These are phyloP conservation scores for Melampsora larici-populina DNA, from an alignment of 1,284 basidiomycete genomes.

Conservation along the genomic window DNA sequence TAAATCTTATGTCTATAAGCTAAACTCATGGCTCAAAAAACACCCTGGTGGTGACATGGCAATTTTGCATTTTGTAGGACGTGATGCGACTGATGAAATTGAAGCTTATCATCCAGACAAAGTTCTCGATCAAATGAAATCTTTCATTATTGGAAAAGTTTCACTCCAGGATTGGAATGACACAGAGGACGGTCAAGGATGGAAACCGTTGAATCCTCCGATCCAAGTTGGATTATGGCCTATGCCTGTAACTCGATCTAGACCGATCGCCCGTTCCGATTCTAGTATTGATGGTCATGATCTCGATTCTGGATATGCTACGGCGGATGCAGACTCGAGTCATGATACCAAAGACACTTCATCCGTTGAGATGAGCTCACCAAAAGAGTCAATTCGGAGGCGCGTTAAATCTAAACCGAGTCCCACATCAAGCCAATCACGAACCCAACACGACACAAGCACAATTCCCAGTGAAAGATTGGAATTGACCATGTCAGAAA, in stretches of 20 bases:
- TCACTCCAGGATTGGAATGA: constrained; percentile 57
- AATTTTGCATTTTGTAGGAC: no score
- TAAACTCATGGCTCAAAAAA: constrained; percentile 73
- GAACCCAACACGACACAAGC: neutral
- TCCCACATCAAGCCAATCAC: neutral
- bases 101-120: no score
- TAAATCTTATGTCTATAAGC: no score
- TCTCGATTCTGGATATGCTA: neutral
- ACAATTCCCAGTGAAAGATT: no score
- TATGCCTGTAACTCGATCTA: constrained; percentile 42
- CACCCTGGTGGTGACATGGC: constrained; percentile 89
- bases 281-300: no score
- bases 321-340: neutral
- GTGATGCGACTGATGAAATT: constrained; percentile 93
- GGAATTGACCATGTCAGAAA: constrained; percentile 23
- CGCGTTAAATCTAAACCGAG: neutral
- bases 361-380: neutral
- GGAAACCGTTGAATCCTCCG: constrained; percentile 82
- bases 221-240: constrained; percentile 68
- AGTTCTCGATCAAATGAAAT: constrained; percentile 64
- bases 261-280: no score
- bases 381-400: neutral
- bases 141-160: constrained; percentile 73
- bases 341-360: constrained; percentile 10
- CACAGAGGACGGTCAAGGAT: constrained; percentile 57